Conservation (phyloP, 2,329 filamentous ascomycete genomes). For the Verticillium nubilum region DNA sequence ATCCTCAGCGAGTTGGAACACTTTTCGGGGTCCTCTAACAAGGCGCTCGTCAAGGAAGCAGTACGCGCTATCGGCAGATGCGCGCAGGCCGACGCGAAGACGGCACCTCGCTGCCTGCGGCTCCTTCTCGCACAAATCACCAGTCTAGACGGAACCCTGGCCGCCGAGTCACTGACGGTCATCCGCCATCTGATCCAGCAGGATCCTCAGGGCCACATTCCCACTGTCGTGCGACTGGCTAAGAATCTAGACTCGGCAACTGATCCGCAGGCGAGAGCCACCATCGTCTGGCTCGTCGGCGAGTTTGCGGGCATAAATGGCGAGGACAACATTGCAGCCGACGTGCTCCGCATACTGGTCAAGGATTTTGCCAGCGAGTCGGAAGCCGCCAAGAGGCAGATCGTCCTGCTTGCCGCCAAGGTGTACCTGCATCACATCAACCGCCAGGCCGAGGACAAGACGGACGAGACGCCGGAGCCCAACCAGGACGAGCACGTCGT, state of each 20-base stretch:
- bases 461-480: conserved; percentile 23
- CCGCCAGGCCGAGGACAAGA: conserved; percentile 42
- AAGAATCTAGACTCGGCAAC: conserved; percentile 87
- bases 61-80: conserved; percentile 92
- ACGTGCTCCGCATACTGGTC: conserved; percentile 82
- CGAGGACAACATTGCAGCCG: conserved; percentile 85
- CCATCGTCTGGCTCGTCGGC: conserved; percentile 95
- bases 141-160: conserved; percentile 78
- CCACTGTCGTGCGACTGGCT: conserved; percentile 82
- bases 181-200: conserved; percentile 95
- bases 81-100: conserved; percentile 68
- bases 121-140: conserved; percentile 84
- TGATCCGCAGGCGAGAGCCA: conserved; percentile 83
- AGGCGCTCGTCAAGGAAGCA: conserved; percentile 76
- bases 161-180: conserved; percentile 89
- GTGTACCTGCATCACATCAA: conserved; percentile 89
- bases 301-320: conserved; percentile 80
- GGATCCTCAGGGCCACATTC: conserved; percentile 71
- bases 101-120: conserved; percentile 73
- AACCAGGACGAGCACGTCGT: conserved; percentile 61
- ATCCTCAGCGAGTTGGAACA: conserved; percentile 92
- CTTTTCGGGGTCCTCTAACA: conserved; percentile 68
- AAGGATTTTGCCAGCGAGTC: conserved; percentile 81
- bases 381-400: conserved; percentile 84
- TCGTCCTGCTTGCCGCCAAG: conserved; percentile 89